A percentile compares a stretch with the other conserved stretches of the same genome.
phyloP scores from a whole-genome alignment of 2,329 filamentous ascomycete genomes.

The Seiridium unicorne region DNA sequence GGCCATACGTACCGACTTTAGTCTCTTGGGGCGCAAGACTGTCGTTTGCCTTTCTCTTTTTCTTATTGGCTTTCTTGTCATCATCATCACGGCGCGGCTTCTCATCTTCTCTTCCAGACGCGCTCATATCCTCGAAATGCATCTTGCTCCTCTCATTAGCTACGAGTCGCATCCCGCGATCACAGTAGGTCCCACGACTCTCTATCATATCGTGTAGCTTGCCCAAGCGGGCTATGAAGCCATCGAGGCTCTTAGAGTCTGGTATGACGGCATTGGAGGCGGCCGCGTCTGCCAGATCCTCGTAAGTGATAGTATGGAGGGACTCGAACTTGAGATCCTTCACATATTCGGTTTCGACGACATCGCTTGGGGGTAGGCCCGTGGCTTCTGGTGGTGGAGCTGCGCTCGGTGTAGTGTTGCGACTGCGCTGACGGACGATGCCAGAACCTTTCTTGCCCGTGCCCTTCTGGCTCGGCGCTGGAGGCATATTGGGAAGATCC shows the following conservation, averaged over 20 bases:
- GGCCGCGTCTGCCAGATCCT: constrained; percentile 67
- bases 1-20: constrained; percentile 22
- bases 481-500: constrained; percentile 47
- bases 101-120: constrained; percentile 47
- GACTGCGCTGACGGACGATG: constrained; percentile 66
- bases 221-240: constrained; percentile 63
- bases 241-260: constrained; percentile 62
- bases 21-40: constrained; percentile 54
- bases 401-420: constrained; percentile 74
- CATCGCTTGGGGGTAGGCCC: constrained; percentile 49
- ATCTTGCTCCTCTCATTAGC: constrained; percentile 61
- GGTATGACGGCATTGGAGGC: constrained; percentile 57
- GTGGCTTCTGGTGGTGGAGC: constrained; percentile 36
- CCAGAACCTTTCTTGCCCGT: constrained; percentile 64
- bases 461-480: constrained; percentile 57
- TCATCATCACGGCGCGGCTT: constrained; percentile 46
- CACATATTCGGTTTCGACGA: constrained; percentile 63
- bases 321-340: constrained; percentile 56
- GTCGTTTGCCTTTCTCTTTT: constrained; percentile 74
- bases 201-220: constrained; percentile 66
- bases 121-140: constrained; percentile 49
- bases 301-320: constrained; percentile 61
- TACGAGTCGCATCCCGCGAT: constrained; percentile 71
- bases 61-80: constrained; percentile 64
- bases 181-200: constrained; percentile 64